Percentiles rank a stretch among this genome's conserved stretches.
phyloP scores from a whole-genome alignment of 2,329 filamentous ascomycete species.

The Penicillium sp. region DNA sequence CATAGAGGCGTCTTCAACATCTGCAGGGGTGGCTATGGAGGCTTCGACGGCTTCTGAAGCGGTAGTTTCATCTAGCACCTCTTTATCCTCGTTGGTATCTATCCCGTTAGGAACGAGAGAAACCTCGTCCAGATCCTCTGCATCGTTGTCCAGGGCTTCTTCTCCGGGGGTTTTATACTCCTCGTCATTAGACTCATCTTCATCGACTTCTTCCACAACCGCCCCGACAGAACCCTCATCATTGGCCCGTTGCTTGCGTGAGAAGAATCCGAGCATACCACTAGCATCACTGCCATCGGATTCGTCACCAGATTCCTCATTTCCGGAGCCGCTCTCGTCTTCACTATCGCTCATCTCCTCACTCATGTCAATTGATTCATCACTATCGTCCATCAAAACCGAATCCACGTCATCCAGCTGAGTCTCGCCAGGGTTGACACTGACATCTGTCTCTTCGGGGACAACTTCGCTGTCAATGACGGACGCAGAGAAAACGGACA shows the following conservation, averaged over 20 bases:
- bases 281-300: slow-evolving; percentile 31
- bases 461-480: slow-evolving; percentile 19
- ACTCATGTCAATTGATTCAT: slow-evolving; percentile 50
- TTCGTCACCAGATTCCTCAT: slow-evolving; percentile 43
- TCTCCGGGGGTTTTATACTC: slow-evolving; percentile 22
- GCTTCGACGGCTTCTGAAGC: slow-evolving; percentile 21
- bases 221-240: slow-evolving; percentile 36
- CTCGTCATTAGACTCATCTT: slow-evolving; percentile 20
- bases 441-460: slow-evolving; percentile 22
- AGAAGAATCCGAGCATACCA: slow-evolving; percentile 50
- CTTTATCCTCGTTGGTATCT: slow-evolving; percentile 18
- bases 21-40: slow-evolving; percentile 13
- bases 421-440: slow-evolving; percentile 27
- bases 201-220: slow-evolving; percentile 21
- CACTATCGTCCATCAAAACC: slow-evolving; percentile 46
- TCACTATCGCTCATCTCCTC: slow-evolving; percentile 50
- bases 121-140: slow-evolving; percentile 37
- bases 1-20: slow-evolving; percentile 12
- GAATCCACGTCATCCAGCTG: slow-evolving; percentile 47
- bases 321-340: slow-evolving; percentile 50
- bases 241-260: slow-evolving; percentile 16
- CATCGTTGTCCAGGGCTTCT: slow-evolving; percentile 24
- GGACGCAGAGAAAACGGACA: slow-evolving; percentile 25
- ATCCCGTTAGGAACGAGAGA: slow-evolving; percentile 34
- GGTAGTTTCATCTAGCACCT: slow-evolving; percentile 29